Conservation (phyloP, 1,139 yeast species). For the Yarrowia galli region DNA sequence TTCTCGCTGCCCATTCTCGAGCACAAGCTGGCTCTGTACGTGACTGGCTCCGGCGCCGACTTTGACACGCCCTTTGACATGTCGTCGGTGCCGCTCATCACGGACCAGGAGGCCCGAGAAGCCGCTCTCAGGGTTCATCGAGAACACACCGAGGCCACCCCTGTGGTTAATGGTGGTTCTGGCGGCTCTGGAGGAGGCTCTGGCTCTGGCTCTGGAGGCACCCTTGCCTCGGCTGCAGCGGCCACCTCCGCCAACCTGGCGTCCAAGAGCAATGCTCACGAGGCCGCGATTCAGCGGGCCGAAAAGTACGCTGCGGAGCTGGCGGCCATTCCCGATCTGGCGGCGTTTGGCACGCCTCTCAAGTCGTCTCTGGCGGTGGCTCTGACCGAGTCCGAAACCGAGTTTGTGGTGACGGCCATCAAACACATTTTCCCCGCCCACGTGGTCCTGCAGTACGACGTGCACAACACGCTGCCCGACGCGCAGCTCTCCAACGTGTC, state of each 20-base stretch:
- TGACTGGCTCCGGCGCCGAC: conserved; percentile 62
- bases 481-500: conserved; percentile 79
- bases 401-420: conserved; percentile 83
- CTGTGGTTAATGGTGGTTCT: conserved; percentile 42
- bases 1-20: conserved; percentile 83
- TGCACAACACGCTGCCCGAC: conserved; percentile 83
- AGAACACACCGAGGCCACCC: conserved; percentile 43
- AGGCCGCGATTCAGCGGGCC: conserved; percentile 45
- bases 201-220: conserved; percentile 39
- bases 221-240: conserved; percentile 41
- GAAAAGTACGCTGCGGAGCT: conserved; percentile 72
- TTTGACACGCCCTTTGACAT: conserved; percentile 76
- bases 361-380: conserved; percentile 73
- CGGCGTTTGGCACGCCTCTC: conserved; percentile 73
- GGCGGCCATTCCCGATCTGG: conserved; percentile 71
- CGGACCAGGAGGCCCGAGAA: conserved; percentile 70
- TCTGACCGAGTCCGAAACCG: conserved; percentile 92
- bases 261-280: conserved; percentile 16
- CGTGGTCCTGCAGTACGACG: conserved; percentile 82
- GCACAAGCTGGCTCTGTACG: conserved; percentile 73
- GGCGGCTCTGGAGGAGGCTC: too few species aligned
- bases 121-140: conserved; percentile 58
- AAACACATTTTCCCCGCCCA: conserved; percentile 82
- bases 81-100: conserved; percentile 64
- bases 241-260: conserved; percentile 39